Conservation (phyloP, 768 basidiomycete genomes). For the Tricholoma bakamatsutake region DNA sequence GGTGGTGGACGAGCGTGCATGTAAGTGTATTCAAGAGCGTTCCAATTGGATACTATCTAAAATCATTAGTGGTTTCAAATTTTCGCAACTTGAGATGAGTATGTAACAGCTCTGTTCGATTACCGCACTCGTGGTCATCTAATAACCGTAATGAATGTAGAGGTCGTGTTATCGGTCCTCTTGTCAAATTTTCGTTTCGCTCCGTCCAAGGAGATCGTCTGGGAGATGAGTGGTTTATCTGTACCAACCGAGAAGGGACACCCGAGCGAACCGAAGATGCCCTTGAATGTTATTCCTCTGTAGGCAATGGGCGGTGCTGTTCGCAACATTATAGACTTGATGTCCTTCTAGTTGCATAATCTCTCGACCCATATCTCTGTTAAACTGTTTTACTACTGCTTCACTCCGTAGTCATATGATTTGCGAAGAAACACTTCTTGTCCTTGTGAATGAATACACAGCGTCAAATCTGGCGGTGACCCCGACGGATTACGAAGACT, state of each 20-base stretch:
- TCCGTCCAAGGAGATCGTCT: constrained; percentile 11
- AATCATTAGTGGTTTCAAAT: constrained; percentile 34
- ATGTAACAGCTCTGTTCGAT: constrained; percentile 7
- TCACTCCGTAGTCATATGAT: too few relatives aligned
- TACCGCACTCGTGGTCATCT: too few relatives aligned
- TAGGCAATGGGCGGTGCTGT: neutral
- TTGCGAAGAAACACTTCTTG: too few relatives aligned
- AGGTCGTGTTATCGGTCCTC: constrained; percentile 14
- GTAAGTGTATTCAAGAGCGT: constrained; percentile 12
- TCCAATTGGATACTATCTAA: neutral
- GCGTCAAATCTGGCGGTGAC: too few relatives aligned
- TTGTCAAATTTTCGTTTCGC: constrained; percentile 12
- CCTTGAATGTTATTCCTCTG: neutral
- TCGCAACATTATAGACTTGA: too few relatives aligned
- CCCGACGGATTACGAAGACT: too few relatives aligned
- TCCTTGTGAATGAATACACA: too few relatives aligned
- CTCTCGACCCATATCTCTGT: too few relatives aligned
- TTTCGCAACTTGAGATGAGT: constrained; percentile 40
- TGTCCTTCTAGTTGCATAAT: too few relatives aligned
- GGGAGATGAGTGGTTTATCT: constrained; percentile 12
- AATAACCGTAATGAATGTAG: neutral
- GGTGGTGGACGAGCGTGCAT: constrained; percentile 30
- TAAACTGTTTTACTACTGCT: too few relatives aligned
- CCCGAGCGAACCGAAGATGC: constrained; percentile 8
- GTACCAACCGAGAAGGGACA: constrained; percentile 11